Base-by-base conservation (phyloP, 1,284 basidiomycete genomes). In the Puccinia hordei region DNA sequence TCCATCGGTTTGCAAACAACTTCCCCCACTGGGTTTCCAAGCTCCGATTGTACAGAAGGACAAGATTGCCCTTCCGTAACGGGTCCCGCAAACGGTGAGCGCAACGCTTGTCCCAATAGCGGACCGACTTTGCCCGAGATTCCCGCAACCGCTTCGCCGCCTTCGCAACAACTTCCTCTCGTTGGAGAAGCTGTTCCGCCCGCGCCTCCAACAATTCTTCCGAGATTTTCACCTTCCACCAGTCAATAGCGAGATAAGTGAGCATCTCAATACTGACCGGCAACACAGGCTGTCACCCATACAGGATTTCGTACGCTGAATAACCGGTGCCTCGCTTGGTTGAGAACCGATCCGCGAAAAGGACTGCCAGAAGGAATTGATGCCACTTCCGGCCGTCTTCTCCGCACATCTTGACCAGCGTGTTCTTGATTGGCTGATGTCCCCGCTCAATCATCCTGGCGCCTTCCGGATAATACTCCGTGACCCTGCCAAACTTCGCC, bases 261-360 rank as follows among this genome's bases (percentile, higher is more conserved):
- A 33, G 10, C 27, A 63, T 49, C 19, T 75, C 73, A 6, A 75
- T 46, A 12, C 65, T 35, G 6, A 75, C 59, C 3, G 57, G 73
- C 12, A 75, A 30, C 0, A 35, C 59, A 0, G 59, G 30, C 6
- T 19, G 24, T 8, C 13, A 30, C 3, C 59, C 59, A 19, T 13
- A 61, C 30, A 61, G 2, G 0, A 61, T 27, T 13, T 61, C 59
- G 19, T 61, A 61, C 10, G 59, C 3, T 4, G 59, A 15, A 13
- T 17, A 35, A 8, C 59, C 59, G 2, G 59, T 61, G 0, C 30
- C 30, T 22, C 49, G 9, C 49, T 46, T 49, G 8, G 15, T 73
- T 5, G 30, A 49, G 22, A 55, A 24, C 0, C 35, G 49, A 12
- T 73, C 49, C 27, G 71, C 35, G 38, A n/a, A n/a, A n/a, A n/a